Conservation (phyloP, 805 yeast genomes). For the Tetrapisispora arboricola region DNA sequence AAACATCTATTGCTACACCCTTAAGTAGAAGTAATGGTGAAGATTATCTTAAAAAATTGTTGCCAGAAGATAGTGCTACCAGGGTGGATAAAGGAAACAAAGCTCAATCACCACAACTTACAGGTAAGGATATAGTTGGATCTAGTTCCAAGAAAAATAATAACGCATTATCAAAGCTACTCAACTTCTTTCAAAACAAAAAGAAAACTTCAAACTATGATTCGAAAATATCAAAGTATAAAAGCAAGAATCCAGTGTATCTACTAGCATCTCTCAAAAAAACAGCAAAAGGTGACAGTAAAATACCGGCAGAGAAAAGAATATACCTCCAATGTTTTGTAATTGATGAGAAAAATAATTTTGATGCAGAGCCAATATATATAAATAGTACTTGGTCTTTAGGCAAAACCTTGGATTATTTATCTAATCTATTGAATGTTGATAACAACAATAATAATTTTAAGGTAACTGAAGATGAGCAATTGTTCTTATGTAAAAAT, state of each 20-base stretch:
- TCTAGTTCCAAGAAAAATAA: conserved; percentile 9
- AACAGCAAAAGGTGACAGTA: conserved; percentile 20
- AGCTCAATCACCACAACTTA: neutral
- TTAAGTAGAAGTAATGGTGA: conserved; percentile 8
- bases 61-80: conserved; percentile 23
- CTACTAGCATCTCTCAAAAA: conserved; percentile 14
- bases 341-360: neutral
- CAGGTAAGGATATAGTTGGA: conserved; percentile 2
- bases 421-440: conserved; percentile 19
- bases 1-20: neutral
- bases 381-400: conserved; percentile 27
- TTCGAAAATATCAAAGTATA: conserved; percentile 3
- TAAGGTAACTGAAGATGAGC: conserved; percentile 13
- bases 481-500: conserved; percentile 18
- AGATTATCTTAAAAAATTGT: conserved; percentile 18
- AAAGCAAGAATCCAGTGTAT: conserved; percentile 8
- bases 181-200: conserved; percentile 17
- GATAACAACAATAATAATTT: conserved; percentile 14
- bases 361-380: conserved; percentile 10
- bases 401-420: conserved; percentile 25
- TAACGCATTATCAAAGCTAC: conserved; percentile 19
- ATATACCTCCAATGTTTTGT: conserved; percentile 19
- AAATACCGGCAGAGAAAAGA: conserved; percentile 21
- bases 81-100: conserved; percentile 11
- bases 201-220: conserved; percentile 5